Conservation (phyloP, 352 stramenopile species). For the Globisporangium megalacanthum region DNA sequence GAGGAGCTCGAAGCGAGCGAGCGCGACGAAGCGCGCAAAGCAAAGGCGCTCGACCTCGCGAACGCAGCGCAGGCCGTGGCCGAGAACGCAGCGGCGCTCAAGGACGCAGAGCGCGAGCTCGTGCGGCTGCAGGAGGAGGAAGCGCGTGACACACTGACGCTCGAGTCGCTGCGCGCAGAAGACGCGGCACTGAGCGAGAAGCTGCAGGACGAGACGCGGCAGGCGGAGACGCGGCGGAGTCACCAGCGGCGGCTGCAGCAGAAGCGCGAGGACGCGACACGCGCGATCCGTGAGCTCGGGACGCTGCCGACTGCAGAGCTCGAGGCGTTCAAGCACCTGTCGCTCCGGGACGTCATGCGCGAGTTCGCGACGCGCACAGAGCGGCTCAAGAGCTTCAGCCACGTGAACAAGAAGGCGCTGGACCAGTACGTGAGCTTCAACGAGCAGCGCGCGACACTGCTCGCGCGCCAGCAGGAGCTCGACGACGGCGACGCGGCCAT, state of each 20-base stretch:
- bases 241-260: conserved; percentile 74
- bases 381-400: conserved; percentile 96
- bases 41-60: conserved; percentile 87
- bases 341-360: conserved; percentile 91
- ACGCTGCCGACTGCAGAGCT: conserved; percentile 93
- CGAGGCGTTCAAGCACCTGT: conserved; percentile 86
- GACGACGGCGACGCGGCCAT: conserved; percentile 92
- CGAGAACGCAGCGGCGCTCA: conserved; percentile 54
- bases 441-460: conserved; percentile 86
- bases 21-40: conserved; percentile 71
- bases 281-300: conserved; percentile 97
- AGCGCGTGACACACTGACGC: conserved; percentile 28
- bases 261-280: conserved; percentile 92
- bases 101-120: conserved; percentile 61
- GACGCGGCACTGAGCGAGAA: conserved; percentile 71
- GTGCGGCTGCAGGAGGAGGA: conserved; percentile 45
- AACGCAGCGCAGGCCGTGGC: conserved; percentile 71
- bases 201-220: conserved; percentile 73
- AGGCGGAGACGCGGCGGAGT: conserved; percentile 81
- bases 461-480: conserved; percentile 95
- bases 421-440: conserved; percentile 99
- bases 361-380: conserved; percentile 94
- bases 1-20: conserved; percentile 54
- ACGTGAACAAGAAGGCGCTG: conserved; percentile 99
- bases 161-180: conserved; percentile 53